A percentile compares a stretch with the other conserved stretches of the same genome.
Evolutionary conservation across 176 grass and related monocot species (phyloP).

Genomic region (Lolium rigidum): DNA sequence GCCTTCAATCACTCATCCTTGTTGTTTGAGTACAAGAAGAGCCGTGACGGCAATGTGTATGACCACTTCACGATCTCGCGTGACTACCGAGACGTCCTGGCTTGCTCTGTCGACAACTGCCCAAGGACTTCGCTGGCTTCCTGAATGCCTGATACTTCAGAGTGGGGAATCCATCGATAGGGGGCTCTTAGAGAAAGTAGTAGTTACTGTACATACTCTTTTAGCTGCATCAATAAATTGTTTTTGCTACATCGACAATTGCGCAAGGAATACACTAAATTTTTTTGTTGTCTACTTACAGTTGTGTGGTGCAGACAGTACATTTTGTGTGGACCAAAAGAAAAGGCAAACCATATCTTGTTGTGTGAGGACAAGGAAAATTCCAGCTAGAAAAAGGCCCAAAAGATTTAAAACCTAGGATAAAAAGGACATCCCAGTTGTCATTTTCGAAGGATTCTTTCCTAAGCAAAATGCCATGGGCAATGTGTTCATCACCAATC

Average conservation of each 20-base stretch:
- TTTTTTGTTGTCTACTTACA: background rate
- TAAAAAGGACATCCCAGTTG: background rate
- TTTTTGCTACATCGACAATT: background rate
- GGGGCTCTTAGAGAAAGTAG: background rate
- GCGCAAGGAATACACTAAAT: background rate
- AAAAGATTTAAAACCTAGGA: constrained; percentile 24
- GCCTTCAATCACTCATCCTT: constrained; percentile 71
- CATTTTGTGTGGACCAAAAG: constrained; percentile 33
- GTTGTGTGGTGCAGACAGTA: constrained; percentile 25
- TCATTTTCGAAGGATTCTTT: constrained; percentile 1
- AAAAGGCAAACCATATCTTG: constrained; percentile 31
- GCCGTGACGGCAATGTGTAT: constrained; percentile 64
- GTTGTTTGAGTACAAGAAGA: constrained; percentile 94
- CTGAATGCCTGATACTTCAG: constrained; percentile 14
- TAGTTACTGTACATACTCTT: constrained; percentile 32
- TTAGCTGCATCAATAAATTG: constrained; percentile 16
- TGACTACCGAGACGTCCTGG: constrained; percentile 66
- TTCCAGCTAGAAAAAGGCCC: constrained; percentile 8
- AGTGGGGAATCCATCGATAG: background rate
- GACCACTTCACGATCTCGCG: constrained; percentile 75
- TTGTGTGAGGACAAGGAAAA: constrained; percentile 31
- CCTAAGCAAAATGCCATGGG: constrained; percentile 33
- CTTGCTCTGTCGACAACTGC: constrained; percentile 62
- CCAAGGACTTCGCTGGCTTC: constrained; percentile 55
- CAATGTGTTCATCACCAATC: constrained; percentile 31